Base-by-base conservation (phyloP, 495 filamentous ascomycete genomes). In the Hypoxylon fuscum region DNA sequence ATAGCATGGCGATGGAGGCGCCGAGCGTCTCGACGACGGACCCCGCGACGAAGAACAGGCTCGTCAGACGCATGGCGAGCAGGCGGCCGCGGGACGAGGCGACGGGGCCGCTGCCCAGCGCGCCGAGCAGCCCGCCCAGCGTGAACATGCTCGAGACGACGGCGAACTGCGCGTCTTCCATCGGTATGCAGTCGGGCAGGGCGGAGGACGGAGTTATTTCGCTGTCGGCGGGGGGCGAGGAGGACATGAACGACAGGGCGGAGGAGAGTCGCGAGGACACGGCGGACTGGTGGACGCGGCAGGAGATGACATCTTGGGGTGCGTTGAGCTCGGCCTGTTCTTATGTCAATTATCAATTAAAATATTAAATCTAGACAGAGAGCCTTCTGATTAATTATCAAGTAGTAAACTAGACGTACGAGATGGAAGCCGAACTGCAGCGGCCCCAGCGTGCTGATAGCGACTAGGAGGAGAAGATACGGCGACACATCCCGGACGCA, bases 341-440 rank as follows among this genome's bases (percentile, higher is more conserved):
- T 15, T 21, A 5, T 5, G 29, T 15, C 7, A 17, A 14, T 52
- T 50, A 15, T 51, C 9, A 32, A 34, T 2, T 35, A 12, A 37
- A 46, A 5, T 41, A 34, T 59, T 37, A 47, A 32, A 22, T 4
- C 6, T 8, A 21, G 25, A 17, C 8, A 14, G 10, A 12, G 15
- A 7, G n/a, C n/a, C n/a, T n/a, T n/a, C n/a, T n/a, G 23, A 20
- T 9, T 31, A 10, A 12, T 5, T 38, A 2, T 7, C 5, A 31
- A 47, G 41, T 21, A 43, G 45, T 58, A 23, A 25, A 10, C 12
- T 31, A 20, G 49, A 45, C 75, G 69, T 83, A 96, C 94, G 74
- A 98, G 74, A 75, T 98, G 96, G 71, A 89, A 97, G 17, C 96
- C 95, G 66, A 97, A 98, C 68, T 96, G 92, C 7, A 97, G 83